phyloP scores from a whole-genome alignment of 164 flowering plant species.

The Vitis rotundifolia region DNA sequence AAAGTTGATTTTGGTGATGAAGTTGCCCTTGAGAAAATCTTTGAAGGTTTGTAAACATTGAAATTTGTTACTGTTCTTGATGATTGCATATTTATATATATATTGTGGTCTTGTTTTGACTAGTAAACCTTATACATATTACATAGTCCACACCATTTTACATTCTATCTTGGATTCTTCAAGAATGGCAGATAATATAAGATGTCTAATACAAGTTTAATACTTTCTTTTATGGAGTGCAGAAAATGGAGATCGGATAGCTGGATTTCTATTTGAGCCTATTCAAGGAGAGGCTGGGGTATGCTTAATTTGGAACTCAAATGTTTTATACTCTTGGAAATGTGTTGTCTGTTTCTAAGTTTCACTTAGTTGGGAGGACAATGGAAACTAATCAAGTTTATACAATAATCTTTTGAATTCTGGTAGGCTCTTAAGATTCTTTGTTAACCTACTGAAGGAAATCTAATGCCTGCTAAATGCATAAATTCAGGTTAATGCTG shows the following conservation, averaged over 20 bases:
- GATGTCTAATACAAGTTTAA: neutral
- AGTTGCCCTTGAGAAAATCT: conserved; percentile 76
- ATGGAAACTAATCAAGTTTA: neutral
- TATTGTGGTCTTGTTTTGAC: neutral
- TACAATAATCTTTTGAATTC: neutral
- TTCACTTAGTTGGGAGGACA: neutral
- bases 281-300: conserved; percentile 99
- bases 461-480: no score
- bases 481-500: no score
- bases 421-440: neutral
- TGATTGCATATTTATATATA: neutral
- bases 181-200: neutral
- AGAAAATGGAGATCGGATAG: conserved; percentile 82
- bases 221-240: conserved; percentile 29
- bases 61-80: neutral
- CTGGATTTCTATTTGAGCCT: conserved; percentile 97
- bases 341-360: neutral
- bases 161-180: neutral
- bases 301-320: conserved; percentile 22
- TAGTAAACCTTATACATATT: neutral
- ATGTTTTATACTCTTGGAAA: neutral
- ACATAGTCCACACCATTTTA: neutral
- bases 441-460: no score
- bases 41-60: conserved; percentile 49
- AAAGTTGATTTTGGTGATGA: conserved; percentile 95